These are phyloP conservation scores for Podila minutissima DNA, from an alignment of 192 early-diverging fungal species.

Conservation along the genomic window DNA sequence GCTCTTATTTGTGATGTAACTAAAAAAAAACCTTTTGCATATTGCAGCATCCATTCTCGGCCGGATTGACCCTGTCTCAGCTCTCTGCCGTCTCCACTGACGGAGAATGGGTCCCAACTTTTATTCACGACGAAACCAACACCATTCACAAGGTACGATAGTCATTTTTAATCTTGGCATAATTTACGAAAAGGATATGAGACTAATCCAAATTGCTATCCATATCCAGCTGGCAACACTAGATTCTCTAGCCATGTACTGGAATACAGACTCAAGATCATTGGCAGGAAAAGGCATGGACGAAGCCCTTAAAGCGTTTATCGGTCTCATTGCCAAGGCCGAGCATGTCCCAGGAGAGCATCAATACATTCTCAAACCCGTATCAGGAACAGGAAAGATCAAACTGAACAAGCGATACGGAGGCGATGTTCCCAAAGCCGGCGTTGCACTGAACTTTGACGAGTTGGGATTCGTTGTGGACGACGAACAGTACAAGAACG, in stretches of 20 bases:
- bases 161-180: background rate
- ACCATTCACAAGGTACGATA: slow-evolving; percentile 87
- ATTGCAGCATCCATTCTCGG: slow-evolving; percentile 77
- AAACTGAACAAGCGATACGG: slow-evolving; percentile 78
- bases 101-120: slow-evolving; percentile 82
- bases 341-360: slow-evolving; percentile 68
- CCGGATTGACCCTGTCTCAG: slow-evolving; percentile 89
- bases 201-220: background rate
- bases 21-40: background rate
- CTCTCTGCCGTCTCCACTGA: slow-evolving; percentile 94
- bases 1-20: no score
- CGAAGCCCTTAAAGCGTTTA: slow-evolving; percentile 59
- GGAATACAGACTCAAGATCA: slow-evolving; percentile 81
- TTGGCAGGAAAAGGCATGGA: slow-evolving; percentile 60
- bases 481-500: slow-evolving; percentile 88
- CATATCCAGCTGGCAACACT: slow-evolving; percentile 59
- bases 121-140: slow-evolving; percentile 80
- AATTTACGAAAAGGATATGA: background rate
- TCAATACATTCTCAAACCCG: slow-evolving; percentile 91
- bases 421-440: slow-evolving; percentile 62
- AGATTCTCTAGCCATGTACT: slow-evolving; percentile 86
- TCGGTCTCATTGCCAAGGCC: slow-evolving; percentile 67
- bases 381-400: slow-evolving; percentile 87
- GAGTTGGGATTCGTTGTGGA: slow-evolving; percentile 92
- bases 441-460: slow-evolving; percentile 84